Base-by-base conservation (phyloP, 1,139 yeast species). In the Hyphopichia khmerensis region DNA sequence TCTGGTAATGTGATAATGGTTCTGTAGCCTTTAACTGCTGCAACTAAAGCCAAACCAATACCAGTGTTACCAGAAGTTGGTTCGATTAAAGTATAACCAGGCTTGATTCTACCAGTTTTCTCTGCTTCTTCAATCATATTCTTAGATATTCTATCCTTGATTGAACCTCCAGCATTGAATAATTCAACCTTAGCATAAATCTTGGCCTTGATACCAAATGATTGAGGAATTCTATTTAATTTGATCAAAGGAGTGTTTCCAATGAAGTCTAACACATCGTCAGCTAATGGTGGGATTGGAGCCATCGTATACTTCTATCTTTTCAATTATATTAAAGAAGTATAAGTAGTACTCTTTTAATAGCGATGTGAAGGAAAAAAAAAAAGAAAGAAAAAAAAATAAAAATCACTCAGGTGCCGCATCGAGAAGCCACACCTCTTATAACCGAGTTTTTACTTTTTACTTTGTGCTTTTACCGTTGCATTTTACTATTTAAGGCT, bases 1-100 rank as follows among this genome's bases (percentile, higher is more conserved):
- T 88, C 96, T 30, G 96, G 96, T 53, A 88, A 75, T 6, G 96
- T 87, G 62, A 88, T 88, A 59, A 88, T 88, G 44, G 95, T 87
- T 65, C 95, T 75, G 69, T 88, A 88, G 40, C 96, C 96, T 59
- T 79, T 82, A 40, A 88, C 88, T 35, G 96, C 96, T 53, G 95
- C 96, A 18, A 87, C 82, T 37, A 88, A 73, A 4, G 96, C 96
- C 54, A 88, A 75, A 49, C 96, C 96, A 59, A 88, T 88, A 67
- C 96, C 96, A 40, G 90, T 84, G 66, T 84, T 84, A 60, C 96
- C 96, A 13, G 93, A 84, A 27, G 96, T 88, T 43, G 96, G 96
- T 67, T 88, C 96, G 53, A 88, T 87, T 57, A 88, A 70, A 27
- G 96, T 87, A 59, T 85, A 82, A 2, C 95, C 95, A 16, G 96